Conservation (phyloP, 2,329 filamentous ascomycete genomes). For the Cladobotryum mycophilum region DNA sequence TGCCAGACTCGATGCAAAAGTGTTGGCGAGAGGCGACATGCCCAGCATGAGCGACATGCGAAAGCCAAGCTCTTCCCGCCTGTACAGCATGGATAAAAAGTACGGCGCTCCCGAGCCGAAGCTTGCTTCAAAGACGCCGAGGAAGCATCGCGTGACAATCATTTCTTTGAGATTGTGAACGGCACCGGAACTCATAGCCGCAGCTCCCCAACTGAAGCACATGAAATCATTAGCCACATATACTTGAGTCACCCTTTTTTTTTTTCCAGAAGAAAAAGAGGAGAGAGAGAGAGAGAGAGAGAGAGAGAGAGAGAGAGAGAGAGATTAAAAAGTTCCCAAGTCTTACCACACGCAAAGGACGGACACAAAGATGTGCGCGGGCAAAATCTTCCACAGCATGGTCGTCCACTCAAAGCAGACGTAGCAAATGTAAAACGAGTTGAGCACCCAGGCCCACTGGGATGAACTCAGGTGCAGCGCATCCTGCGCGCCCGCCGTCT, state of each 20-base stretch:
- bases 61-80: conserved; percentile 57
- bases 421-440: conserved; percentile 14
- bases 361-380: conserved; percentile 10
- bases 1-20: conserved; percentile 59
- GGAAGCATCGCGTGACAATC: conserved; percentile 16
- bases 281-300: too few species aligned
- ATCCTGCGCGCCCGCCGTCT: not conserved
- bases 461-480: not conserved
- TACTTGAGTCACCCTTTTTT: too few species aligned
- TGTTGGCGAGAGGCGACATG: conserved; percentile 59
- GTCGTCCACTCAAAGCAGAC: conserved; percentile 13
- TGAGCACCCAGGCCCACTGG: conserved; percentile 14
- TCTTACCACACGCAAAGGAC: conserved; percentile 11
- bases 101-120: conserved; percentile 37
- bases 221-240: not conserved
- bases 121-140: conserved; percentile 39
- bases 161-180: not conserved
- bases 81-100: conserved; percentile 42
- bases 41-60: conserved; percentile 67
- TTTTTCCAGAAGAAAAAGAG: too few species aligned
- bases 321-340: too few species aligned
- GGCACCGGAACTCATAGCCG: not conserved
- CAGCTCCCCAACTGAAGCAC: not conserved
- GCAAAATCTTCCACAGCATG: conserved; percentile 12
- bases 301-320: too few species aligned